Base-by-base conservation (phyloP, 2,329 filamentous ascomycete genomes). In the Colletotrichum euphorbiae region DNA sequence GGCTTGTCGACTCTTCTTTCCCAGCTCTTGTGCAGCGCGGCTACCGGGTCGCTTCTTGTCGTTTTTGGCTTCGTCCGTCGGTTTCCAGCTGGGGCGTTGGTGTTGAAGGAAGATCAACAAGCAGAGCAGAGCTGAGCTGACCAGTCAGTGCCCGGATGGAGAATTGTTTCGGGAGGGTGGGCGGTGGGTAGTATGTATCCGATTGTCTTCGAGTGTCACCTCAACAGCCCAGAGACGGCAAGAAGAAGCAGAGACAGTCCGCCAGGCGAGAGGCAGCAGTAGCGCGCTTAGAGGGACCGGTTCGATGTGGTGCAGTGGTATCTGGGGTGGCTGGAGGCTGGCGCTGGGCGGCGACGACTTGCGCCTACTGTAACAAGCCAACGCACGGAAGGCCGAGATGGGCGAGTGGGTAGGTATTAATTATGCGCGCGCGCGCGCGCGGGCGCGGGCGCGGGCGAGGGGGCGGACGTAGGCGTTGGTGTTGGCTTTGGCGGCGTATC, bases 231-330 rank as follows among this genome's bases (percentile, higher is more conserved):
- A 58, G 28, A 28, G 28, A 28, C 17, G 38, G 24, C 13, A 19
- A 24, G 21, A 64, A 17, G n/a, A 28, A 45, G 19, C 8, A 38
- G 52, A 42, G 42, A 24, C 19, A 5, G 60, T 38, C 42, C 17
- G 9, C 17, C n/a, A 42, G 11, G 17, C 36, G 7, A 21, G 33
- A 40, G 11, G 24, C 43, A 52, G 21, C 12, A 42, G 48, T 43
- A 67, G 58, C 63, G 63, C 63, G 63, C 58, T 67, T 67, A 62
- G 48, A 62, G 40, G 13, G 42, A 24, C 33, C n/a, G 51, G 19
- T 33, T 19, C 31, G 33, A 54, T 28, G 17, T 54, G 51, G 51
- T 54, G n/a, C n/a, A n/a, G n/a, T n/a, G n/a, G n/a, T n/a, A 17
- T n/a, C 48, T 64, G n/a, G 42, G n/a, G 19, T 17, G 31, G 33